These are phyloP conservation scores for Beta corolliflora DNA, from an alignment of 179 eudicot genomes.

Conservation along the genomic window DNA sequence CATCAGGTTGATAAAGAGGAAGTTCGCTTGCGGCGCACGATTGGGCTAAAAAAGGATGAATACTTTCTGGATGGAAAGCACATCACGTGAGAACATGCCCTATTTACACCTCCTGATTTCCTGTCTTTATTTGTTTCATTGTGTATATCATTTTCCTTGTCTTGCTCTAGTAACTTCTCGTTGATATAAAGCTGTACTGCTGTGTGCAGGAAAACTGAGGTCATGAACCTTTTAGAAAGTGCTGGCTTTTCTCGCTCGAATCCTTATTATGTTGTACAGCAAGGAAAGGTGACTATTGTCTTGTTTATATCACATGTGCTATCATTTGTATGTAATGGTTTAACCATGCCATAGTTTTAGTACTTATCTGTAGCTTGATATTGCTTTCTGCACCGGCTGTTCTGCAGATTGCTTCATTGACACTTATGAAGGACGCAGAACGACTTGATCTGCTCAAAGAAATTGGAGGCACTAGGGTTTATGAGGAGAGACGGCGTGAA, in stretches of 20 bases:
- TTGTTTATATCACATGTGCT: neutral
- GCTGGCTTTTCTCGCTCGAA: conserved; percentile 99
- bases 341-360: neutral
- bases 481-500: conserved; percentile 97
- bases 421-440: conserved; percentile 93
- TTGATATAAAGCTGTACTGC: conserved; percentile 3
- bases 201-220: conserved; percentile 90
- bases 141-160: neutral
- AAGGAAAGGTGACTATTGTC: conserved; percentile 70
- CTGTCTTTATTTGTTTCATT: neutral
- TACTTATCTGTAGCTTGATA: conserved; percentile 18
- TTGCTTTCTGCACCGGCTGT: conserved; percentile 22
- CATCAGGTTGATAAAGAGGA: conserved; percentile 93
- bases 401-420: conserved; percentile 83
- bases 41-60: conserved; percentile 95
- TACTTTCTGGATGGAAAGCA: conserved; percentile 98
- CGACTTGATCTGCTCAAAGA: conserved; percentile 93
- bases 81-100: conserved; percentile 65
- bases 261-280: conserved; percentile 99
- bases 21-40: conserved; percentile 89
- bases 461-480: conserved; percentile 99
- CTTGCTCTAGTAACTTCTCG: conserved; percentile 1
- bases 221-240: conserved; percentile 95
- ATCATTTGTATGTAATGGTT: conserved; percentile 4
- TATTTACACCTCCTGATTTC: conserved; percentile 5